These are phyloP conservation scores for Pleurotus giganteus DNA, from an alignment of 768 basidiomycete genomes.

Conservation along the genomic window DNA sequence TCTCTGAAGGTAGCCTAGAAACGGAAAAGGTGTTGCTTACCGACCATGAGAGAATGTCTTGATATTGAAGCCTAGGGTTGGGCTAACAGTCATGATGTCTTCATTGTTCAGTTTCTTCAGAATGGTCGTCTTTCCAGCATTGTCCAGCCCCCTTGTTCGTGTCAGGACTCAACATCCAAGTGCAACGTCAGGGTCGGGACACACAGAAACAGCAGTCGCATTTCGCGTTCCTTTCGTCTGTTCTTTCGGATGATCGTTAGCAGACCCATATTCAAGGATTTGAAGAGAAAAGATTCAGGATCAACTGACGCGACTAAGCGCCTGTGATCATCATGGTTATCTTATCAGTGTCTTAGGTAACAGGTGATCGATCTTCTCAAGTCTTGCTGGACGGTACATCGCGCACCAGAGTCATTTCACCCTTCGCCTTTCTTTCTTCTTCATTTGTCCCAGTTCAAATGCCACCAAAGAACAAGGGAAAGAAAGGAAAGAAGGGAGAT, in stretches of 20 bases:
- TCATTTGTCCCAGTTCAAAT: conserved; percentile 25
- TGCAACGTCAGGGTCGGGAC: conserved; percentile 18
- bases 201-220: conserved; percentile 93
- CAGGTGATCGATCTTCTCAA: neutral
- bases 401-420: neutral
- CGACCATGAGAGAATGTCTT: conserved; percentile 91
- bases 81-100: conserved; percentile 84
- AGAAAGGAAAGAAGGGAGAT: conserved; percentile 80
- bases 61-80: conserved; percentile 98
- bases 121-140: conserved; percentile 98
- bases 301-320: conserved; percentile 5
- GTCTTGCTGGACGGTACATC: neutral
- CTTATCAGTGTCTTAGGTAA: neutral
- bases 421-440: neutral
- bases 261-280: conserved; percentile 65
- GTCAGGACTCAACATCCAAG: conserved; percentile 10
- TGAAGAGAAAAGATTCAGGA: neutral
- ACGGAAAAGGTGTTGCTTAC: conserved; percentile 45
- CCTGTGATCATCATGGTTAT: neutral
- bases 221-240: conserved; percentile 91
- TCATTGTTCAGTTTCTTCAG: conserved; percentile 93
- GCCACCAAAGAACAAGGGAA: conserved; percentile 72
- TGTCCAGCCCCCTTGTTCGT: conserved; percentile 82
- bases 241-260: conserved; percentile 98
- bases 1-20: conserved; percentile 18